Evolutionary conservation across 2,329 filamentous ascomycete genomes (phyloP).

Genomic region (Furcasterigmium furcatum): DNA sequence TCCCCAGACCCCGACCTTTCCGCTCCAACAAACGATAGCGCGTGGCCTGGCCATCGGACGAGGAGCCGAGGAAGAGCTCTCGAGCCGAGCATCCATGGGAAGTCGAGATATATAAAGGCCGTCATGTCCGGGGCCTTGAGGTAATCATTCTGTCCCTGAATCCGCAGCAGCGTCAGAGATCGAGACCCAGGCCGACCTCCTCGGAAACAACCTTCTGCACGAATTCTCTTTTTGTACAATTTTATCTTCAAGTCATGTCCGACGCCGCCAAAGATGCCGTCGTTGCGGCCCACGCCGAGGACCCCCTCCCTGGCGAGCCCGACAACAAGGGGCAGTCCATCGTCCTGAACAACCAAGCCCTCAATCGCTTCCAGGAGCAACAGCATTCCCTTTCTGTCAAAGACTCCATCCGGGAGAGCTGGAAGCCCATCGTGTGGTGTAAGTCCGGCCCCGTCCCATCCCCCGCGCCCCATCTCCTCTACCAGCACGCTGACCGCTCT

Average conservation of each 20-base stretch:
- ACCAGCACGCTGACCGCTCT: too few relatives aligned
- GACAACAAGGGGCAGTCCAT: not conserved
- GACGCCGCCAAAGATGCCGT: not conserved
- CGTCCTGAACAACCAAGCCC: not conserved
- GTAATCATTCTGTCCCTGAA: not conserved
- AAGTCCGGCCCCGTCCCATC: not conserved
- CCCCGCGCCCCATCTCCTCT: too few relatives aligned
- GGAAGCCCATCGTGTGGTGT: not conserved
- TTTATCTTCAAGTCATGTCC: not conserved
- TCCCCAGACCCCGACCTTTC: not conserved
- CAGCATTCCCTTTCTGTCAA: slow-evolving; percentile 6
- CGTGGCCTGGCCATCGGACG: not conserved
- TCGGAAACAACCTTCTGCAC: not conserved
- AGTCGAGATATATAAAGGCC: not conserved
- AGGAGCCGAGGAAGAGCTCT: not conserved
- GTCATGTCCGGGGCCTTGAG: not conserved
- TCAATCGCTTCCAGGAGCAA: slow-evolving; percentile 5
- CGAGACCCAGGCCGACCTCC: not conserved
- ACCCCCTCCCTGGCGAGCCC: not conserved
- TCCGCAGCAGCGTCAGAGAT: not conserved
- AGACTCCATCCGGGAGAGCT: slow-evolving; percentile 8
- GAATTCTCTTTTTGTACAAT: not conserved
- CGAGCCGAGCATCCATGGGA: not conserved
- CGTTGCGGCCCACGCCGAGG: not conserved
- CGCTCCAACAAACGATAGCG: not conserved